Evolutionary conservation across 306 rosid species (phyloP).

Genomic region (Vicia villosa): DNA sequence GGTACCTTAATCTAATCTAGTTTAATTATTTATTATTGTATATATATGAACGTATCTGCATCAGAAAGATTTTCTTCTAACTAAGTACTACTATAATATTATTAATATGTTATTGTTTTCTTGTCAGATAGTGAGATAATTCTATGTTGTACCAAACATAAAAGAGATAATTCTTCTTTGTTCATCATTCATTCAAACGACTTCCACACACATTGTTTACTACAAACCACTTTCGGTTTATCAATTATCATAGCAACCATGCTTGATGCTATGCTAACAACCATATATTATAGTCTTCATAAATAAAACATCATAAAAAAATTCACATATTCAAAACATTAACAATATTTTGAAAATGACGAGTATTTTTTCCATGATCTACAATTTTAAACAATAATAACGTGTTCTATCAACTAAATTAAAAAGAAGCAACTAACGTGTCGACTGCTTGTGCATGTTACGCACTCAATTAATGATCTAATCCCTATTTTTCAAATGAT

Average conservation of each 20-base stretch:
- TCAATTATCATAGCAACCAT: too few relatives aligned
- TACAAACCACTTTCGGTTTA: too few relatives aligned
- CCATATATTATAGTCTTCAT: too few relatives aligned
- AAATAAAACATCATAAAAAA: too few relatives aligned
- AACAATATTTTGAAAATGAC: conserved; percentile 27
- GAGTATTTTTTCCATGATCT: conserved; percentile 3
- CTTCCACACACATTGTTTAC: too few relatives aligned
- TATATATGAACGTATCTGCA: conserved; percentile 2
- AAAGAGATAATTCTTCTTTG: too few relatives aligned
- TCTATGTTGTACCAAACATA: neutral
- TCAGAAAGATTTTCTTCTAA: neutral
- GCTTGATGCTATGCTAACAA: too few relatives aligned
- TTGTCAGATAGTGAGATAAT: neutral
- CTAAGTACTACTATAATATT: neutral
- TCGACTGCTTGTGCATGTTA: conserved; percentile 37
- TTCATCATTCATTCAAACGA: too few relatives aligned
- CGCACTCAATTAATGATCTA: conserved; percentile 31
- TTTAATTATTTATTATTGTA: neutral
- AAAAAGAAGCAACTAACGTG: conserved; percentile 36
- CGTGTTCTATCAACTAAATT: too few relatives aligned
- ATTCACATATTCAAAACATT: neutral
- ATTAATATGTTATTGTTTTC: neutral
- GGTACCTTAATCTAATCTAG: neutral
- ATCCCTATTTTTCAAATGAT: conserved; percentile 30
- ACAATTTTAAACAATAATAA: neutral